These are phyloP conservation scores for Hyphodiscus hymeniophilus DNA, from an alignment of 495 filamentous ascomycete species.

Conservation along the genomic window DNA sequence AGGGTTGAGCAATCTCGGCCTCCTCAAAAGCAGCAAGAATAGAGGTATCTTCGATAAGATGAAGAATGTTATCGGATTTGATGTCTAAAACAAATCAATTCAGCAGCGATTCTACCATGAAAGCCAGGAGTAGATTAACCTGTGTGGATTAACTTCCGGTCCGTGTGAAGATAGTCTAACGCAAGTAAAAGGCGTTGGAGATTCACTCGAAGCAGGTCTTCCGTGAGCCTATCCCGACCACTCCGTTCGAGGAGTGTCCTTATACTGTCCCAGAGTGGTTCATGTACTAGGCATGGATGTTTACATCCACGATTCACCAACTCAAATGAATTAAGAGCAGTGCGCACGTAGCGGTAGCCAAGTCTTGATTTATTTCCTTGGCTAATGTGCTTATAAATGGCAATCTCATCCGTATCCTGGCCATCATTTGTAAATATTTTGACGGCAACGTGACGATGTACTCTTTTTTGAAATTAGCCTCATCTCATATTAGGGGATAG, in stretches of 20 bases:
- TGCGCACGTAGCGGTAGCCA: constrained; percentile 21
- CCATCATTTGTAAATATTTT: constrained; percentile 20
- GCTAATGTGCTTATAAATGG: constrained; percentile 22
- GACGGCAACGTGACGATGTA: constrained; percentile 3
- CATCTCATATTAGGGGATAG: not conserved
- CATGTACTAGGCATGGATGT: constrained; percentile 12
- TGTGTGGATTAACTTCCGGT: constrained; percentile 23
- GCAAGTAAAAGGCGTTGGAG: constrained; percentile 24
- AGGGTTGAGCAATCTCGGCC: constrained; percentile 10
- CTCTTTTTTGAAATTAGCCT: constrained; percentile 2
- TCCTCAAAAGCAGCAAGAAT: constrained; percentile 10
- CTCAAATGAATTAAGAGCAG: constrained; percentile 26
- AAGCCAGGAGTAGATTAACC: constrained; percentile 4
- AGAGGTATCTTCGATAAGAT: constrained; percentile 9
- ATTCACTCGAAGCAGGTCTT: constrained; percentile 21
- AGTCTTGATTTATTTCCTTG: constrained; percentile 15
- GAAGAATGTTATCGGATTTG: constrained; percentile 21
- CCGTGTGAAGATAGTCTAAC: constrained; percentile 26
- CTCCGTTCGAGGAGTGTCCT: constrained; percentile 2
- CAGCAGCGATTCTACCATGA: not conserved
- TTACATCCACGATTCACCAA: constrained; percentile 12
- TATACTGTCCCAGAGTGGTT: constrained; percentile 12
- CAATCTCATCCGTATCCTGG: constrained; percentile 19
- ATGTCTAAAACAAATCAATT: constrained; percentile 10
- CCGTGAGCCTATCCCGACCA: constrained; percentile 13